phyloP scores from a whole-genome alignment of 441 rosid genomes.

The Bocquillonia castaneifolia region DNA sequence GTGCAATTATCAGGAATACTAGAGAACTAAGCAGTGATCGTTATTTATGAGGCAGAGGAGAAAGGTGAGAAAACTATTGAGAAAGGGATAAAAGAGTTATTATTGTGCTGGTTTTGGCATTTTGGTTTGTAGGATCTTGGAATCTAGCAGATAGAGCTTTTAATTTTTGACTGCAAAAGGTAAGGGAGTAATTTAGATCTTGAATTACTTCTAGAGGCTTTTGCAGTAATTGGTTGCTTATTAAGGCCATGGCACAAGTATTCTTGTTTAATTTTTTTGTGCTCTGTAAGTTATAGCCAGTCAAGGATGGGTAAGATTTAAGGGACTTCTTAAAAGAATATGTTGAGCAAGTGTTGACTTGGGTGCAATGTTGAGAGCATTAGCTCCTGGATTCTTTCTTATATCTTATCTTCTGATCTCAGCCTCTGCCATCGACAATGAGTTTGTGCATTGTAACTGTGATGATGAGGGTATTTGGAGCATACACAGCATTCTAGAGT shows the following conservation, averaged over 20 bases:
- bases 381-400: constrained; percentile 41
- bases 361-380: constrained; percentile 47
- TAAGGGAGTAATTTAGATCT: constrained; percentile 19
- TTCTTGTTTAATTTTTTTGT: not conserved
- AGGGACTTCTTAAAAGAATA: constrained; percentile 16
- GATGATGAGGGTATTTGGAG: constrained; percentile 86
- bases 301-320: not conserved
- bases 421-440: constrained; percentile 42
- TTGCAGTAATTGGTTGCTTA: not conserved
- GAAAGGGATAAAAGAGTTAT: not conserved
- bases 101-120: not conserved
- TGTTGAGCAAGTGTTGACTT: constrained; percentile 24
- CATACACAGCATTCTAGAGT: constrained; percentile 64
- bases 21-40: not conserved
- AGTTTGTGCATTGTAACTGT: constrained; percentile 64
- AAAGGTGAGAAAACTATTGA: not conserved
- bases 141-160: constrained; percentile 6
- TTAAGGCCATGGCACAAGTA: not conserved
- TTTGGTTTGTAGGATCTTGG: constrained; percentile 22
- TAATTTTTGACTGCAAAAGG: not conserved
- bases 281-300: not conserved
- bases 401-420: constrained; percentile 38
- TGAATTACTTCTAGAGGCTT: constrained; percentile 3
- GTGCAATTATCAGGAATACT: not conserved
- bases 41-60: not conserved